These are phyloP conservation scores for Paracorniculantispora psalliotae DNA, from an alignment of 2,329 filamentous ascomycete species.

Conservation along the genomic window DNA sequence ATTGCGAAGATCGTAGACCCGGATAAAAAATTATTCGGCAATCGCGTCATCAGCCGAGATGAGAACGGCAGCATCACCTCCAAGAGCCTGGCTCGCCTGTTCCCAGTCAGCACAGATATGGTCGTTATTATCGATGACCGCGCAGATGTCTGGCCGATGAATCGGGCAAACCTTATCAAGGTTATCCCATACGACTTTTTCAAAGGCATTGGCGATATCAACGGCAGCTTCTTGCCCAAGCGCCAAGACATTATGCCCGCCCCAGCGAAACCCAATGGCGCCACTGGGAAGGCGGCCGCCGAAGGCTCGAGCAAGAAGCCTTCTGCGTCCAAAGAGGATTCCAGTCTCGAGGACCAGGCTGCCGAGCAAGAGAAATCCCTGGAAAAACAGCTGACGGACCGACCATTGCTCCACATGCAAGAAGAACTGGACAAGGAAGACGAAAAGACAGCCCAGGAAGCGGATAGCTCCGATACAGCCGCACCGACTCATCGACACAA, in stretches of 20 bases:
- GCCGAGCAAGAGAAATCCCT: slow-evolving; percentile 84
- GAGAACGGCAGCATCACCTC: slow-evolving; percentile 91
- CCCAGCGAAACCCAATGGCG: slow-evolving; percentile 21
- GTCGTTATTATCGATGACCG: slow-evolving; percentile 98
- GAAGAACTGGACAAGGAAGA: slow-evolving; percentile 83
- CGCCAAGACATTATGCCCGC: slow-evolving; percentile 48
- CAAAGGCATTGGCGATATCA: slow-evolving; percentile 96
- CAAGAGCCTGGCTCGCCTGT: slow-evolving; percentile 85
- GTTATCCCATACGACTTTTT: slow-evolving; percentile 97
- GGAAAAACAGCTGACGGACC: slow-evolving; percentile 81
- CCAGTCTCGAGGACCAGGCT: slow-evolving; percentile 66
- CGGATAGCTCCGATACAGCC: slow-evolving; percentile 22
- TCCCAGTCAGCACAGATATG: slow-evolving; percentile 97
- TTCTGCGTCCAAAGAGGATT: slow-evolving; percentile 62
- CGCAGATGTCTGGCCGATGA: slow-evolving; percentile 89
- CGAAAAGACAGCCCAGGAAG: slow-evolving; percentile 24
- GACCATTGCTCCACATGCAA: slow-evolving; percentile 87
- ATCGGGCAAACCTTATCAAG: slow-evolving; percentile 88
- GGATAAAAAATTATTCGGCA: slow-evolving; percentile 81
- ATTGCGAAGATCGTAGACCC: slow-evolving; percentile 93
- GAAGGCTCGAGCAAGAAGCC: slow-evolving; percentile 22
- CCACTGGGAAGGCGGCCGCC: background rate
- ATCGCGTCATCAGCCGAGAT: slow-evolving; percentile 91
- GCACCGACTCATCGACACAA: slow-evolving; percentile 56
- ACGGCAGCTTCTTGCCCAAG: slow-evolving; percentile 92